phyloP scores from a whole-genome alignment of 2,329 filamentous ascomycete species.

The Paecilomyces fulvus region DNA sequence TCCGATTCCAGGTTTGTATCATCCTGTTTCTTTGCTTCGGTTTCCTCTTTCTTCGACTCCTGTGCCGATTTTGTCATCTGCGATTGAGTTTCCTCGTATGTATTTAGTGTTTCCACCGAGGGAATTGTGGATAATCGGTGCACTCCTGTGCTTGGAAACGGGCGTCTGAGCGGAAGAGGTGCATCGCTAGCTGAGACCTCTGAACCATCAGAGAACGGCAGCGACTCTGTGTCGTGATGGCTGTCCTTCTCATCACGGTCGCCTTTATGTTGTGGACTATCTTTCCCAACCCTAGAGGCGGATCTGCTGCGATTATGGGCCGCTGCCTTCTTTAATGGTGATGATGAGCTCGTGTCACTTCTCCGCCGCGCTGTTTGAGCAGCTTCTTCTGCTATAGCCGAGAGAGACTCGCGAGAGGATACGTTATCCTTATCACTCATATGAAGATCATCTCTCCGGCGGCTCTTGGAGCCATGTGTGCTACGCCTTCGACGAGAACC shows the following conservation, averaged over 20 bases:
- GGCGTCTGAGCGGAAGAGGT: slow-evolving; percentile 35
- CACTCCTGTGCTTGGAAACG: slow-evolving; percentile 45
- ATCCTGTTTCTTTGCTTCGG: slow-evolving; percentile 5
- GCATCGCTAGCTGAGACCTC: slow-evolving; percentile 29
- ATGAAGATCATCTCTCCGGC: not conserved
- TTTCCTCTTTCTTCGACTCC: slow-evolving; percentile 16
- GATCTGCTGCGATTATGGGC: slow-evolving; percentile 9
- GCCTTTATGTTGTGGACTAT: slow-evolving; percentile 12
- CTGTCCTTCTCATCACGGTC: slow-evolving; percentile 14
- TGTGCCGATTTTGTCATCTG: slow-evolving; percentile 11
- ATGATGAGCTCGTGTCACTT: slow-evolving; percentile 11
- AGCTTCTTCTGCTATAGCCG: not conserved
- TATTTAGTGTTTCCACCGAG: slow-evolving; percentile 46
- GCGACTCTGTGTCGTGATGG: slow-evolving; percentile 18
- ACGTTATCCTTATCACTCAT: not conserved
- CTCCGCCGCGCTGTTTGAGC: slow-evolving; percentile 1
- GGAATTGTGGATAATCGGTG: slow-evolving; percentile 51
- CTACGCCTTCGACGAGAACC: not conserved
- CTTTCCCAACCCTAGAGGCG: slow-evolving; percentile 10
- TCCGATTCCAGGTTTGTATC: slow-evolving; percentile 23
- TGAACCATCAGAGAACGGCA: slow-evolving; percentile 27
- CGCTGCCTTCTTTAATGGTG: slow-evolving; percentile 17
- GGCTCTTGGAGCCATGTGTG: not conserved
- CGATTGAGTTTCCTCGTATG: slow-evolving; percentile 14
- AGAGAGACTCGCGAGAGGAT: not conserved